A percentile compares a stretch with the other conserved stretches of the same genome.
These are phyloP conservation scores for Annulohypoxylon maeteangense DNA, from an alignment of 495 filamentous ascomycete species.

Conservation along the genomic window DNA sequence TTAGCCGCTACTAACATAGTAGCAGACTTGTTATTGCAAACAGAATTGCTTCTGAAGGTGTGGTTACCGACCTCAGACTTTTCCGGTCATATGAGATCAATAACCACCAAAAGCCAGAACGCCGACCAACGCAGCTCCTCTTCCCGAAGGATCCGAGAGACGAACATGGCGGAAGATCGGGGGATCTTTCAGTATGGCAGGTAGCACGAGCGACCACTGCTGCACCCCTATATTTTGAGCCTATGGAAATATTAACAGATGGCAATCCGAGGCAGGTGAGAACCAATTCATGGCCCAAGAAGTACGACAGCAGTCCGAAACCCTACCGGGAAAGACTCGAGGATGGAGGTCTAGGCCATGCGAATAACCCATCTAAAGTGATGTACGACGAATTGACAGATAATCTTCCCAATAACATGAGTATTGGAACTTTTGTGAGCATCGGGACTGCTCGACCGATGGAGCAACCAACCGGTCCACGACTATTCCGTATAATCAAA, in stretches of 20 bases:
- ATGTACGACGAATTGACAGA: constrained; percentile 42
- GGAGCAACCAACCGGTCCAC: neutral
- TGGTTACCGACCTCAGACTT: neutral
- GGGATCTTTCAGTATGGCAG: constrained; percentile 58
- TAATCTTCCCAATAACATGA: constrained; percentile 6
- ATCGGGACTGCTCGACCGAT: constrained; percentile 44
- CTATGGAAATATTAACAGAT: constrained; percentile 42
- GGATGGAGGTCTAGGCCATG: constrained; percentile 11
- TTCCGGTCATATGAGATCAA: constrained; percentile 18
- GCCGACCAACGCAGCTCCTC: neutral
- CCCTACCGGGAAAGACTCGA: neutral
- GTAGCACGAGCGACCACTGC: constrained; percentile 65
- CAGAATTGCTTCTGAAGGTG: neutral
- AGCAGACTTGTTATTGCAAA: constrained; percentile 12
- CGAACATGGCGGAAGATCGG: constrained; percentile 25
- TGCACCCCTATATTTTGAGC: constrained; percentile 63
- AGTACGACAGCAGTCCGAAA: neutral
- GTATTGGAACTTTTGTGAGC: constrained; percentile 38
- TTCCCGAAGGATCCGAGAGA: neutral
- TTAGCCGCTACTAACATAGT: neutral
- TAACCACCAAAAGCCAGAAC: neutral
- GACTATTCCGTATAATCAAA: neutral
- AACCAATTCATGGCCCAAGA: neutral
- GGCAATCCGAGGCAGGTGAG: neutral
- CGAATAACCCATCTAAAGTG: constrained; percentile 49